Percentiles rank a stretch among this genome's conserved stretches.
phyloP scores from a whole-genome alignment of 495 filamentous ascomycete species.

The Chaetomium tenue region DNA sequence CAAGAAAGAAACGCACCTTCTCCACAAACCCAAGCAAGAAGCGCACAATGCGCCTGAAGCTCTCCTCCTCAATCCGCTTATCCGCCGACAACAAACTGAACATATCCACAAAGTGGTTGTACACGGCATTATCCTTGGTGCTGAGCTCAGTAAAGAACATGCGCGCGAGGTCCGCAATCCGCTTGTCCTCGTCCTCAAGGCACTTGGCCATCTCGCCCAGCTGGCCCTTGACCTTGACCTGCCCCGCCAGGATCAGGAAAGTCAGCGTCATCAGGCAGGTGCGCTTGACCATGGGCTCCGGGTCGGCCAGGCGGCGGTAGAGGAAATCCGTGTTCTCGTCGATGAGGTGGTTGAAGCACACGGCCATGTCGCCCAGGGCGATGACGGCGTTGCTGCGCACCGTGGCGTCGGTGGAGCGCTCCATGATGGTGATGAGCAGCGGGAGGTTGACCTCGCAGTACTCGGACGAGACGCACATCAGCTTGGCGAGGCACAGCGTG shows the following conservation, averaged over 20 bases:
- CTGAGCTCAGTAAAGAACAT: slow-evolving; percentile 99
- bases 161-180: slow-evolving; percentile 84
- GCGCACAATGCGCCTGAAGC: slow-evolving; percentile 78
- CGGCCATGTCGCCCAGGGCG: slow-evolving; percentile 96
- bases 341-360: slow-evolving; percentile 98
- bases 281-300: slow-evolving; percentile 85
- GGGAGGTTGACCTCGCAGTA: slow-evolving; percentile 94
- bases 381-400: slow-evolving; percentile 95
- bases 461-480: slow-evolving; percentile 94
- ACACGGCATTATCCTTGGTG: slow-evolving; percentile 98
- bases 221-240: slow-evolving; percentile 99
- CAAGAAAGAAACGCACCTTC: slow-evolving; percentile 61
- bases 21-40: slow-evolving; percentile 95
- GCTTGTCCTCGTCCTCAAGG: slow-evolving; percentile 88
- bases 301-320: slow-evolving; percentile 87
- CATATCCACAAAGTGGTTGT: slow-evolving; percentile 99
- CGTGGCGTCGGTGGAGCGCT: slow-evolving; percentile 83
- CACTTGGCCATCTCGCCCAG: slow-evolving; percentile 99
- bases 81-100: slow-evolving; percentile 89
- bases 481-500: slow-evolving; percentile 93
- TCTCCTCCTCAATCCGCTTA: slow-evolving; percentile 74
- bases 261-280: slow-evolving; percentile 99
- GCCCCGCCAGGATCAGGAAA: slow-evolving; percentile 93
- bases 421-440: slow-evolving; percentile 96
- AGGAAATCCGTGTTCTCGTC: slow-evolving; percentile 99